Base-by-base conservation (phyloP, 768 basidiomycete species). In the Brasilioporus rufonigricans region DNA sequence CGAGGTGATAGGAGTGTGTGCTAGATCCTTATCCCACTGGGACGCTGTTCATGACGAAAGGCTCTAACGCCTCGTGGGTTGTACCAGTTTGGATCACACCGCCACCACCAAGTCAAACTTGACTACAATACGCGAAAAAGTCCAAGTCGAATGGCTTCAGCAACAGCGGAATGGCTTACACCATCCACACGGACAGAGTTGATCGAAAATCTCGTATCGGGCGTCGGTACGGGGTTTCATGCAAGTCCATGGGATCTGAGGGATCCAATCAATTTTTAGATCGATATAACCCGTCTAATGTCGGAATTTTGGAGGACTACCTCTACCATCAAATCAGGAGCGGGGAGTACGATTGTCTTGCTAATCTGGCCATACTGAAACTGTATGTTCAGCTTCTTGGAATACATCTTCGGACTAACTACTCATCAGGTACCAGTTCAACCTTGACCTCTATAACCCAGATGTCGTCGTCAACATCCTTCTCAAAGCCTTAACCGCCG, bases 261-360 rank as follows among this genome's bases (percentile, higher is more conserved):
- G 21, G 47, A 59, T 27, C n/a, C 13, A 11, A 38, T 47, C 50
- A 36, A 48, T 27, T 54, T n/a, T 47, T 54, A 97, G 96, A 98
- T 78, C 88, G 96, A 55, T 98, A 98, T 74, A 98, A 98, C 74
- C 96, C 96, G 40, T 86, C 87, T 49, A 98, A 98, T 71, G 85
- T 96, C 55, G 78, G 84, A 35, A 90, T 94, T 61, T 85, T 98
- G 55, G 96, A 98, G 74, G 96, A 98, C 69, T 98, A 98, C 75
- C 85, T 98, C 56, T 92, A 91, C 71, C 87, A 92, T 70, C 96
- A 99, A 73, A 92, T 93, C 59, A 82, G 89, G 61, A 88, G 84
- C 64, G 86, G 89, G 61, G 89, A 93, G 69, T 98, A 98, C 63
- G 96, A 99, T 72, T 87, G 91, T 63, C 82, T 98, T 39, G 93